Evolutionary conservation across 1,284 basidiomycete species (phyloP), one percentile per base, ranked within the genome.

Genomic region (Meripilus lineatus): DNA sequence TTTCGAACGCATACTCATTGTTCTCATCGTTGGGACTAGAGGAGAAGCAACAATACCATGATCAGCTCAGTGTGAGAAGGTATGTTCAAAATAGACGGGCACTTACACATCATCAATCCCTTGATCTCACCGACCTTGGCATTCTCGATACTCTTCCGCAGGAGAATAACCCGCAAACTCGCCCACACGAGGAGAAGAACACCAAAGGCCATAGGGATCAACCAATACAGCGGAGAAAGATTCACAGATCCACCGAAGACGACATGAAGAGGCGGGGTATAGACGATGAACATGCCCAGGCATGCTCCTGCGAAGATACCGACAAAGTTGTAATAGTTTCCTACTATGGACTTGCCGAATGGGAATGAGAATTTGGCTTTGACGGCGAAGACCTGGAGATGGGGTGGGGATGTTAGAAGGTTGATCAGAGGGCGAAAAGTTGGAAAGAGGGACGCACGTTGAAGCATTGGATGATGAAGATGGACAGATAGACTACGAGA

Each of bases 401-500:
- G n/a, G n/a, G n/a, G n/a, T n/a, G n/a, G n/a, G n/a, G n/a, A n/a
- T n/a, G n/a, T n/a, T n/a, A n/a, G n/a, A n/a, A n/a, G 35, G 3
- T 20, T 32, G 7, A 22, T 13, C 24, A 36, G 15, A 20, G 32
- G 26, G 17, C 6, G 11, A n/a, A n/a, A n/a, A 8, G 10, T 38
- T 5, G 7, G 11, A 40, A 21, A 26, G 13, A 8, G 25, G 4
- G 24, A 54, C 71, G 21, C 51, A 78, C 79, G 56, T 84, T 84
- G 68, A 84, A 84, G 59, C 79, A 82, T 55, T 84, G 81, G 15
- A 70, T 72, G 50, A 84, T 78, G 64, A 83, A 83, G 26, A 84
- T 69, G 2, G 78, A 77, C 15, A 83, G 67, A 55, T 83, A 83
- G n/a, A 78, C 74, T 73, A 40, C 6, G 2, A 8, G 20, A 14